These are phyloP conservation scores for Naegleria fowleri DNA, from an alignment of 208 protist species.

Conservation along the genomic window DNA sequence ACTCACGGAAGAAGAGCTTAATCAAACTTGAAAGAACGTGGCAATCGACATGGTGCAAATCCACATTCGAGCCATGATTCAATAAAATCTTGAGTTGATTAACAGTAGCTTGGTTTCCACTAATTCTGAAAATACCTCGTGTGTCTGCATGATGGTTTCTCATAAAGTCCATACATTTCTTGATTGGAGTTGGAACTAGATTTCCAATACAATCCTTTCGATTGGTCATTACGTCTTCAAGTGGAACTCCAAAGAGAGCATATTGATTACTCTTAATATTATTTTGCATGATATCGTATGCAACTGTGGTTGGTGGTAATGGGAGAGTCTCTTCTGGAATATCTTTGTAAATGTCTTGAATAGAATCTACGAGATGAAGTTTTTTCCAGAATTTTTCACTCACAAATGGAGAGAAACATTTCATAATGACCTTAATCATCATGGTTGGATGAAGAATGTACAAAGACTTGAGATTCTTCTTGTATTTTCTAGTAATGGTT, in stretches of 20 bases:
- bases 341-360: conserved; percentile 6
- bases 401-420: conserved; percentile 20
- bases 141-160: not conserved
- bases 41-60: not conserved
- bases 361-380: not conserved
- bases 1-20: conserved; percentile 22
- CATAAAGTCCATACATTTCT: not conserved
- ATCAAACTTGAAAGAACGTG: not conserved
- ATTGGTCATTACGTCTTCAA: not conserved
- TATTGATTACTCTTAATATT: not conserved
- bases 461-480: conserved; percentile 31
- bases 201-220: not conserved
- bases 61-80: not conserved
- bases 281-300: not conserved
- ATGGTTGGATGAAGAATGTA: conserved; percentile 29
- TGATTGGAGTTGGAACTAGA: not conserved
- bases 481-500: conserved; percentile 26
- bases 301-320: not conserved
- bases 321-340: not conserved
- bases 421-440: conserved; percentile 24
- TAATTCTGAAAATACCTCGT: conserved; percentile 23
- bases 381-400: conserved; percentile 27
- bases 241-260: not conserved
- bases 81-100: not conserved
- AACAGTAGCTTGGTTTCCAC: not conserved